Base-by-base conservation (phyloP, 805 yeast species). In the Candida rishiriensis region DNA sequence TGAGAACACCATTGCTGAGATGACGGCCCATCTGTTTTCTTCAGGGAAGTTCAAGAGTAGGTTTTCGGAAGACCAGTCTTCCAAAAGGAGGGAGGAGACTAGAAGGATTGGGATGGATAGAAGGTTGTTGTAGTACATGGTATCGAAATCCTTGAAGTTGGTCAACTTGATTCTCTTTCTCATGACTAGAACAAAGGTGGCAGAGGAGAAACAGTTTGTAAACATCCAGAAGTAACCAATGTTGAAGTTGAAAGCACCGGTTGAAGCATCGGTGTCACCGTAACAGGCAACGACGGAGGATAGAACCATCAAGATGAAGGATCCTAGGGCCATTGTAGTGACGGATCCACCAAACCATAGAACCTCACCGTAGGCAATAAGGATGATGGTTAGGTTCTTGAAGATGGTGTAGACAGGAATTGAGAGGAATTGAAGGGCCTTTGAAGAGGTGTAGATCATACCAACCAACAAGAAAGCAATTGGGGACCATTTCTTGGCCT, bases 351-450 rank as follows among this genome's bases (percentile, higher is more conserved):
- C 96, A 60, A 91, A 93, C 95, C 97, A 91, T 49, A 93, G 57
- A 31, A 91, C 97, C 71, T 93, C 99, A 72, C 98, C 98, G 65
- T 93, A 93, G 31, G 99, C 98, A 65, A 93, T 93, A 63, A 93
- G 73, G 54, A 93, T 91, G 63, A 93, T 93, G 50, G 99, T 91
- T 68, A 93, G 79, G 71, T 93, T 93, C 78, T 93, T 93, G 84
- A 93, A 93, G 57, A 93, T 91, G 53, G 99, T 93, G 76, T 89
- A 93, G 47, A 93, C 96, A 42, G 99, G 99, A 47, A 93, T 90
- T 41, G 91, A 74, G 62, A 93, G 79, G 70, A 70, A 88, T 69
- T 88, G 95, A 60, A 93, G 75, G 44, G 98, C 97, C 75, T 90
- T 93, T 45, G 97, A 87, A 38, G 93, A 85, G 44, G 99, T 93